Conservation (phyloP, 2,329 filamentous ascomycete genomes). For the Aureobasidium mangrovei region DNA sequence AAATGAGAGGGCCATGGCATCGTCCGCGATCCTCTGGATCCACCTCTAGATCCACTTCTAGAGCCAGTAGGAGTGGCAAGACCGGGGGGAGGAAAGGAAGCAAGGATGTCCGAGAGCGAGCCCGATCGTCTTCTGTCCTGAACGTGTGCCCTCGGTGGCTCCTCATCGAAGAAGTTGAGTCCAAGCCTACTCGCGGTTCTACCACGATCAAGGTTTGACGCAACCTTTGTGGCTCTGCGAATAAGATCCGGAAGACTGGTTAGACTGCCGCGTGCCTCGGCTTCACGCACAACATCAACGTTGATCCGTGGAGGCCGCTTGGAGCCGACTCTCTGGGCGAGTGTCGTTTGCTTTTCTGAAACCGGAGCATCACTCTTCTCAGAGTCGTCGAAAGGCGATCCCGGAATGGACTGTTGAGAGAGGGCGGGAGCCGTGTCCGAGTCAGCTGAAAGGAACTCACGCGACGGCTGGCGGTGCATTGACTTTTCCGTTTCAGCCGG, state of each 20-base stretch:
- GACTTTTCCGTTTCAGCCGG: neutral
- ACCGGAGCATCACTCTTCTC: neutral
- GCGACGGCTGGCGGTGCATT: neutral
- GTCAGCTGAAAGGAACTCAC: neutral
- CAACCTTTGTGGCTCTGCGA: constrained; percentile 73
- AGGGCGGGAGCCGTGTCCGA: neutral
- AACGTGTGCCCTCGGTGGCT: neutral
- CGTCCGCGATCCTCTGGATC: neutral
- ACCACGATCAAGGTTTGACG: constrained; percentile 79
- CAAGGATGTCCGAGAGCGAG: constrained; percentile 56
- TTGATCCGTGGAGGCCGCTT: constrained; percentile 63
- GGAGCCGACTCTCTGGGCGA: constrained; percentile 35
- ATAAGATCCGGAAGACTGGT: constrained; percentile 92
- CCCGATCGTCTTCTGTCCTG: constrained; percentile 34
- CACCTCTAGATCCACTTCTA: constrained; percentile 7
- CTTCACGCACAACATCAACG: constrained; percentile 70
- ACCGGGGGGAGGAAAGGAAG: constrained; percentile 53
- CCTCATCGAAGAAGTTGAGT: constrained; percentile 39
- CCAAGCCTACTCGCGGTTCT: constrained; percentile 53
- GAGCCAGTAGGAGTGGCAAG: constrained; percentile 29
- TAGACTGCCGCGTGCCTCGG: constrained; percentile 77
- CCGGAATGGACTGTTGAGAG: neutral
- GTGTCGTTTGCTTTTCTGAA: constrained; percentile 22
- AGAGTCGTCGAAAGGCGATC: neutral
- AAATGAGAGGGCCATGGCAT: constrained; percentile 14